Evolutionary conservation across 805 yeast genomes (phyloP).

Genomic region (Yarrowia sp.): DNA sequence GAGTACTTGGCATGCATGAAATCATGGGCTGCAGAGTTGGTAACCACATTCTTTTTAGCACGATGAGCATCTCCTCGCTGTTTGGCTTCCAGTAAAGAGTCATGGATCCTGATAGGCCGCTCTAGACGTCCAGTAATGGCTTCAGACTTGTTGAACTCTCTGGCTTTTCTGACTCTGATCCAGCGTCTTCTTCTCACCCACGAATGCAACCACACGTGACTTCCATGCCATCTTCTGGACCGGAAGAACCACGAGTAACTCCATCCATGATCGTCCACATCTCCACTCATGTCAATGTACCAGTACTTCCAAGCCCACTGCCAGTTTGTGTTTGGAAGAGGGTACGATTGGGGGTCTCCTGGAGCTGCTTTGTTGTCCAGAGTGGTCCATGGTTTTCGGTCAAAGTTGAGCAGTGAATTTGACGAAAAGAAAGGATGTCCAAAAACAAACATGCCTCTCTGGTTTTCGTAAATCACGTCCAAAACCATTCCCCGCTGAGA

Average conservation of each 20-base stretch:
- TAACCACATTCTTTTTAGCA: not conserved
- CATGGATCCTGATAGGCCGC: conserved; percentile 1
- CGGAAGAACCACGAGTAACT: conserved; percentile 55
- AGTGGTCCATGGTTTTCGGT: conserved; percentile 42
- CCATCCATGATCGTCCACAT: conserved; percentile 88
- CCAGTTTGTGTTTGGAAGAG: conserved; percentile 61
- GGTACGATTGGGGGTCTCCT: conserved; percentile 37
- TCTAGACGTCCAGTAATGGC: conserved; percentile 19
- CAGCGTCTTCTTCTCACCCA: conserved; percentile 67
- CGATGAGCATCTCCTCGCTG: conserved; percentile 1
- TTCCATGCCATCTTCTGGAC: conserved; percentile 59
- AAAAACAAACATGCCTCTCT: conserved; percentile 43
- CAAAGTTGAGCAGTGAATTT: conserved; percentile 39
- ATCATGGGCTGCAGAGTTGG: not conserved
- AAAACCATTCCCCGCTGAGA: conserved; percentile 28
- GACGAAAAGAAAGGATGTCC: conserved; percentile 43
- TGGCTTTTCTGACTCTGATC: conserved; percentile 44
- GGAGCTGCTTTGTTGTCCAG: conserved; percentile 26
- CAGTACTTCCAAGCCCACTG: conserved; percentile 67
- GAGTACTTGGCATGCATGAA: conserved; percentile 15
- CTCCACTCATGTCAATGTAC: conserved; percentile 68
- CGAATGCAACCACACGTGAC: conserved; percentile 52
- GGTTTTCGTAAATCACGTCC: conserved; percentile 43
- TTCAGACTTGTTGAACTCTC: not conserved
- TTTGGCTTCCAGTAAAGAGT: not conserved